These are phyloP conservation scores for Nicotiana sylvestris DNA, from an alignment of 257 asterid species.

Conservation along the genomic window DNA sequence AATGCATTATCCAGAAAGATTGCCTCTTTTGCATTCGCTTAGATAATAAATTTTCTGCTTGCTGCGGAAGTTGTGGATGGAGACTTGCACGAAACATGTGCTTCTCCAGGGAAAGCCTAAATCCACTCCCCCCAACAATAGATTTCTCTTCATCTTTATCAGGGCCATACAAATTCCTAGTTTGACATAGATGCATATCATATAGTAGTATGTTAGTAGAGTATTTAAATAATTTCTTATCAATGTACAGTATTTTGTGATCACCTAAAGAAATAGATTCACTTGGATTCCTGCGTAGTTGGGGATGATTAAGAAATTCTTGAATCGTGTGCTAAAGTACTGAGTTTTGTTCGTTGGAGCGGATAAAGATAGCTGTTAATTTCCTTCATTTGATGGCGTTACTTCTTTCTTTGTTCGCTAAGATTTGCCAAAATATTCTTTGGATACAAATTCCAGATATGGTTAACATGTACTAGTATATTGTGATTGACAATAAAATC, in stretches of 20 bases:
- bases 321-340: too few relatives aligned
- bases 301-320: too few relatives aligned
- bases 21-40: background rate
- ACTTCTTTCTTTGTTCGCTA: too few relatives aligned
- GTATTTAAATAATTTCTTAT: background rate
- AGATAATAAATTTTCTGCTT: background rate
- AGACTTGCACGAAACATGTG: background rate
- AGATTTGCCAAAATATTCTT: too few relatives aligned
- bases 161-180: background rate
- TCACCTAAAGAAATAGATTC: background rate
- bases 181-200: background rate
- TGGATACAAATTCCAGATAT: background rate
- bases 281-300: too few relatives aligned
- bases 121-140: background rate
- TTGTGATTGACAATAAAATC: too few relatives aligned
- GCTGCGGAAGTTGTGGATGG: background rate
- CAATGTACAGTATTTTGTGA: background rate
- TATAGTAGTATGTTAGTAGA: background rate
- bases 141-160: background rate
- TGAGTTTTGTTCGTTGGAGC: too few relatives aligned
- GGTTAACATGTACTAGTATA: background rate
- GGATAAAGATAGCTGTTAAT: too few relatives aligned
- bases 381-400: too few relatives aligned
- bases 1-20: conserved; percentile 8
- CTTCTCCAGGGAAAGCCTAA: background rate